Base-by-base conservation (phyloP, 495 filamentous ascomycete genomes). In the Aspergillus saccharolyticus region DNA sequence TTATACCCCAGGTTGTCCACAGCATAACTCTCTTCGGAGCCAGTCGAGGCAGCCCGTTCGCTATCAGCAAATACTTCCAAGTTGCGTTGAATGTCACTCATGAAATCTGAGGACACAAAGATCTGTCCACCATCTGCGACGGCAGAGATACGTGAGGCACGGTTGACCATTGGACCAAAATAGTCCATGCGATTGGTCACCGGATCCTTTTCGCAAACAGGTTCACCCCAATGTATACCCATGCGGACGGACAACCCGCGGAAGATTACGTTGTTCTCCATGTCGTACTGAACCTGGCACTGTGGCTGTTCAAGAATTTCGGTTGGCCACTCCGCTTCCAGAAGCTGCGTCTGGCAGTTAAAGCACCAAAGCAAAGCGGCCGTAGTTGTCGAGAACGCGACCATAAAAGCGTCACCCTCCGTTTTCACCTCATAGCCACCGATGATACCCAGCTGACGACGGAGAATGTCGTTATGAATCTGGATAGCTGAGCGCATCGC, bases 321-420 rank as follows among this genome's bases (percentile, higher is more conserved):
- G 22, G 88, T 83, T 12, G 94, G 94, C 94, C 94, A 99, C 65
- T 87, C 80, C 18, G 91, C 89, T 59, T 92, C 87, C 0, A 99
- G 80, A 4, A 99, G 83, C 56, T 87, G 83, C 49, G 80, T 85
- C 70, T 99, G 94, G 49, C 96, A 92, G 53, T 91, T 88, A 73
- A 99, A 97, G 59, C 86, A 92, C 94, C 94, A 99, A 20, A 97
- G 79, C 42, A 99, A 75, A 5, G 94, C 92, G 9, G 91, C 89
- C 0, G 94, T 97, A 2, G 91, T 90, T 1, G 95, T 97, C 4
- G 90, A 88, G 72, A 99, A 99, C 30, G 91, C 94, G 16, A 99
- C 94, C 91, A 99, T 97, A 70, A 99, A 99, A 42, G 95, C 94
- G 73, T 99, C 94, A 58, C 94, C 94, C 88, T 99, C 94, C 0